phyloP scores from a whole-genome alignment of 805 yeast species.

The Pichia occidentalis region DNA sequence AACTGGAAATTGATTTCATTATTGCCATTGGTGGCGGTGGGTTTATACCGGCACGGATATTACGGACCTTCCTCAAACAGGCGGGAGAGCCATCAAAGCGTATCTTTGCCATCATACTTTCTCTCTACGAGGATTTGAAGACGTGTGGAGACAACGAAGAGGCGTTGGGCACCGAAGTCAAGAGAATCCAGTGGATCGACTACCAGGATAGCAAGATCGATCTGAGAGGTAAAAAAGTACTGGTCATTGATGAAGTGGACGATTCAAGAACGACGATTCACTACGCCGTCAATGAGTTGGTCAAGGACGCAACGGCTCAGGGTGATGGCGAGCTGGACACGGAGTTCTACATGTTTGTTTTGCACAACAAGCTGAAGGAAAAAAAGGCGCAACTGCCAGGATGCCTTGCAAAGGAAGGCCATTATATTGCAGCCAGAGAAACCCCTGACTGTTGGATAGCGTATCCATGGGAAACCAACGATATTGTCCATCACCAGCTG shows the following conservation, averaged over 20 bases:
- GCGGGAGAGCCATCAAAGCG: slow-evolving; percentile 85
- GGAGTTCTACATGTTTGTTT: slow-evolving; percentile 66
- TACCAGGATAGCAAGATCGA: slow-evolving; percentile 56
- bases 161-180: slow-evolving; percentile 57
- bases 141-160: slow-evolving; percentile 53
- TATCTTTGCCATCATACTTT: slow-evolving; percentile 90
- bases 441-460: slow-evolving; percentile 83
- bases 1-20: slow-evolving; percentile 79
- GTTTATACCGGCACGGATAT: slow-evolving; percentile 93
- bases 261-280: slow-evolving; percentile 82
- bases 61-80: slow-evolving; percentile 85
- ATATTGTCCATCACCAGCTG: slow-evolving; percentile 65
- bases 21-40: slow-evolving; percentile 91
- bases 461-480: slow-evolving; percentile 80
- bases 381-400: slow-evolving; percentile 68
- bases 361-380: slow-evolving; percentile 68
- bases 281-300: slow-evolving; percentile 68
- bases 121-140: slow-evolving; percentile 79
- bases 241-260: slow-evolving; percentile 80
- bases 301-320: slow-evolving; percentile 63
- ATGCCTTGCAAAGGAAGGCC: slow-evolving; percentile 49
- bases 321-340: slow-evolving; percentile 47
- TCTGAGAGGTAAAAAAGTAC: slow-evolving; percentile 61
- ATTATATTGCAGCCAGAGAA: slow-evolving; percentile 64
- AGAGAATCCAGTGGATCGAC: slow-evolving; percentile 81